Evolutionary conservation across 2,329 filamentous ascomycete species (phyloP), one percentile per base, ranked within the genome.

Genomic region (Calonectria henricotiae): DNA sequence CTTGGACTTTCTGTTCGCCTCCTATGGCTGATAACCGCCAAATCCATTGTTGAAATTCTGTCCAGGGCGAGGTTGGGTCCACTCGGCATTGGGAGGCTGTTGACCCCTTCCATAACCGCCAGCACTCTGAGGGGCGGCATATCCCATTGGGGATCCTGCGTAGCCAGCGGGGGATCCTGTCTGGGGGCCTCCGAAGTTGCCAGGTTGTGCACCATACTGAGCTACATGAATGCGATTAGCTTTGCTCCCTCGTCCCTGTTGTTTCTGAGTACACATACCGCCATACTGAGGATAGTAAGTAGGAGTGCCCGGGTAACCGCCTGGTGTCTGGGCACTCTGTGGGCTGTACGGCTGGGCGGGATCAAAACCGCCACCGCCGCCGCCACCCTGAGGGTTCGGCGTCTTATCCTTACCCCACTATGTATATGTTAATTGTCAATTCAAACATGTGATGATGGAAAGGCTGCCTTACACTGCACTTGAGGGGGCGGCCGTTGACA

Each of bases 321-420:
- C 91, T 65, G 89, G 90, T 75, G 88, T 92, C 83, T 90, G 91
- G 77, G 89, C 92, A 78, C 91, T 94, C 81, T 95, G 93, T 65
- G 95, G 90, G 77, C 89, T 92, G 79, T 90, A 92, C 27, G 86
- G 84, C 80, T 89, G 89, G 77, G 93, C 91, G 81, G 93, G 96
- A 77, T 94, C 94, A 78, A 98, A 97, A 76, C 92, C 72, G 11
- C 51, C 51, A 9, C 30, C 5, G 51, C 51, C 5, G 70, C 93
- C 81, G 76, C 92, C 73, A 68, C 93, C 81, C 72, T 84, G 82
- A 70, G 81, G 89, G 78, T 91, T 95, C 32, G 96, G 94, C 64
- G 95, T 95, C 85, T 98, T 97, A 85, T 99, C 96, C 86, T 99
- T 99, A 82, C 96, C 96, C 96, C 96, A 99, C 96, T 98, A 80